Conservation (phyloP, 108 stramenopile species). For the Conticribra guillardii region DNA sequence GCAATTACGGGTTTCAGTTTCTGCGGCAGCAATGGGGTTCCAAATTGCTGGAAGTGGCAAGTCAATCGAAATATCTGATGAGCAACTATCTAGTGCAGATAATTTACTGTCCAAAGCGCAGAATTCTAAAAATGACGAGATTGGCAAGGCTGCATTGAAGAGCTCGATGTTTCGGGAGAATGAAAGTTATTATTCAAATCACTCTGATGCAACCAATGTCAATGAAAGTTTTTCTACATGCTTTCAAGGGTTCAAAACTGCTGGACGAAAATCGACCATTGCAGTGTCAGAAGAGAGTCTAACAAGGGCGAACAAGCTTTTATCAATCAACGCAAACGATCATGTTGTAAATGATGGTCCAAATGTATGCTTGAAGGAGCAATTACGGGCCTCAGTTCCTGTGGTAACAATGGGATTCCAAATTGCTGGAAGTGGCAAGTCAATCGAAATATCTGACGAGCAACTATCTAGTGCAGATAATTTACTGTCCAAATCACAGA, state of each 20-base stretch:
- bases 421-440: constrained; percentile 36
- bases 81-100: constrained; percentile 25
- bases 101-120: constrained; percentile 4
- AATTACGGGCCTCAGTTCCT: too few species aligned
- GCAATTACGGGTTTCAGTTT: too few species aligned
- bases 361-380: too few species aligned
- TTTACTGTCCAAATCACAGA: not conserved
- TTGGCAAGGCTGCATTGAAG: not conserved
- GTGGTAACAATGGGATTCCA: constrained; percentile 7
- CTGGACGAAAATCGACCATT: not conserved
- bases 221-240: too few species aligned
- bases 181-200: too few species aligned
- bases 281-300: not conserved
- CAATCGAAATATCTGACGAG: constrained; percentile 35
- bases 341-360: too few species aligned
- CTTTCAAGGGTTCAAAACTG: too few species aligned
- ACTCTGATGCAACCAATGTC: not conserved
- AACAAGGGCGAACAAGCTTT: not conserved
- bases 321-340: too few species aligned
- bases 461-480: constrained; percentile 18
- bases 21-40: not conserved
- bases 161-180: too few species aligned
- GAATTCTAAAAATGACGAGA: not conserved
- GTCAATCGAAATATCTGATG: constrained; percentile 29
- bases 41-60: constrained; percentile 41